These are phyloP conservation scores for Thielaviopsis euricoi DNA, from an alignment of 2,329 filamentous ascomycete genomes.

Conservation along the genomic window DNA sequence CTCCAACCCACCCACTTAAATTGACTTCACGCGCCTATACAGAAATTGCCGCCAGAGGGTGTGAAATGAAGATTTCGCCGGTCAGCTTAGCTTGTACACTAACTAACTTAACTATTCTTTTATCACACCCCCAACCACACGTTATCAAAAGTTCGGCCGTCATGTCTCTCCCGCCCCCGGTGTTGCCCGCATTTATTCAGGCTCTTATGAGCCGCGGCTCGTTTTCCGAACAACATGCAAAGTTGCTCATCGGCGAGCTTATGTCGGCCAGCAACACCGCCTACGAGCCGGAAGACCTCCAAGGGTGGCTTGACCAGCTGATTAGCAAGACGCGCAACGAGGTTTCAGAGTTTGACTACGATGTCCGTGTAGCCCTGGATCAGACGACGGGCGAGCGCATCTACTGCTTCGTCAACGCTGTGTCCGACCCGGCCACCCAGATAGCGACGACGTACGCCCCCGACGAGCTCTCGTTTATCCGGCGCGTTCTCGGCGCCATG, in stretches of 20 bases:
- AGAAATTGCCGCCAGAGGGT: neutral
- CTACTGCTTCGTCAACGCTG: slow-evolving; percentile 76
- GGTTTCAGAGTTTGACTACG: slow-evolving; percentile 68
- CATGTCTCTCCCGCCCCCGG: no score
- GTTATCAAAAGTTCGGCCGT: no score
- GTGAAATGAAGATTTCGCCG: neutral
- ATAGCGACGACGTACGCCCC: slow-evolving; percentile 64
- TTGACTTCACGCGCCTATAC: neutral
- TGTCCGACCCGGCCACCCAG: slow-evolving; percentile 71
- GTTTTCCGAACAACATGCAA: slow-evolving; percentile 59
- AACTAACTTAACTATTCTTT: no score
- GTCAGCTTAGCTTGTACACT: no score
- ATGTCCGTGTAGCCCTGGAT: slow-evolving; percentile 60
- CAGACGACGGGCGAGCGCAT: slow-evolving; percentile 51
- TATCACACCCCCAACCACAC: no score
- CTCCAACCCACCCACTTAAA: neutral
- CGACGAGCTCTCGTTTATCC: slow-evolving; percentile 81
- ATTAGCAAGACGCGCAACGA: slow-evolving; percentile 54
- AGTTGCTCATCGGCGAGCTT: slow-evolving; percentile 61
- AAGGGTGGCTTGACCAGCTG: slow-evolving; percentile 50
- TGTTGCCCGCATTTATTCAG: slow-evolving; percentile 73
- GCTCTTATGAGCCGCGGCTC: slow-evolving; percentile 65
- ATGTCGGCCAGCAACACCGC: slow-evolving; percentile 37
- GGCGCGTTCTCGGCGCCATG: slow-evolving; percentile 75
- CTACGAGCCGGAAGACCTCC: slow-evolving; percentile 42